Percentiles rank a stretch among this genome's conserved stretches.
Evolutionary conservation across 176 grass and related monocot species (phyloP).

Genomic region (maize (Zea mays)): DNA sequence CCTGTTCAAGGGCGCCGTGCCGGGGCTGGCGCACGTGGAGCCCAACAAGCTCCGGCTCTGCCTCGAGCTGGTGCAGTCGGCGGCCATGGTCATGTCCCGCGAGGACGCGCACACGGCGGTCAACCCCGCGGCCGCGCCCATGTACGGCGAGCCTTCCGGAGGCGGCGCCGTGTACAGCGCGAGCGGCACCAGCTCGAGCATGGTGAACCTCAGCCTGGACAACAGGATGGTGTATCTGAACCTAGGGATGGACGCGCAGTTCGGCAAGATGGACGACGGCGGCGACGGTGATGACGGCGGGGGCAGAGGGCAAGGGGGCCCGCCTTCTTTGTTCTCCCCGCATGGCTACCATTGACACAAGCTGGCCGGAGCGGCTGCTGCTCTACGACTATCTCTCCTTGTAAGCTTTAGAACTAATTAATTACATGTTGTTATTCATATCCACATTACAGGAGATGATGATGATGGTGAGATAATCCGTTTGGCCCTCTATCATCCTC

Average conservation of each 20-base stretch:
- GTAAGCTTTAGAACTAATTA: conserved; percentile 72
- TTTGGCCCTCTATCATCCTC: conserved; percentile 44
- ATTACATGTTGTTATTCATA: conserved; percentile 50
- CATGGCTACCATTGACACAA: conserved; percentile 77
- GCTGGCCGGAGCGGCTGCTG: not conserved
- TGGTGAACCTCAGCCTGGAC: conserved; percentile 96
- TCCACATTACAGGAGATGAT: conserved; percentile 63
- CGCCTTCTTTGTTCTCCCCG: conserved; percentile 74
- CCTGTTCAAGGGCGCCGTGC: conserved; percentile 96
- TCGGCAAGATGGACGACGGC: conserved; percentile 67
- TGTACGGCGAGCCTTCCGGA: conserved; percentile 55
- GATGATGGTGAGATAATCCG: conserved; percentile 24
- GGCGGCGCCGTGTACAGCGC: conserved; percentile 44
- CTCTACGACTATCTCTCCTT: conserved; percentile 56
- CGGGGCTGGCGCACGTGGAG: conserved; percentile 87
- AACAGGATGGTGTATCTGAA: conserved; percentile 97
- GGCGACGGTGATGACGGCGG: conserved; percentile 45
- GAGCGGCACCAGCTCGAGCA: conserved; percentile 53
- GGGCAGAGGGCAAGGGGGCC: conserved; percentile 36
- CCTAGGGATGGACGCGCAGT: conserved; percentile 88
- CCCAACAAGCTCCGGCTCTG: conserved; percentile 97
- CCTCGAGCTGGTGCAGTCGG: conserved; percentile 96
- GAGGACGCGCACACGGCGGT: conserved; percentile 65
- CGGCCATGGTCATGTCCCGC: conserved; percentile 89
- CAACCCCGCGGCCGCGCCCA: conserved; percentile 38